phyloP scores from a whole-genome alignment of 192 early-diverging fungal genomes.

The Backusella mclennaniae region DNA sequence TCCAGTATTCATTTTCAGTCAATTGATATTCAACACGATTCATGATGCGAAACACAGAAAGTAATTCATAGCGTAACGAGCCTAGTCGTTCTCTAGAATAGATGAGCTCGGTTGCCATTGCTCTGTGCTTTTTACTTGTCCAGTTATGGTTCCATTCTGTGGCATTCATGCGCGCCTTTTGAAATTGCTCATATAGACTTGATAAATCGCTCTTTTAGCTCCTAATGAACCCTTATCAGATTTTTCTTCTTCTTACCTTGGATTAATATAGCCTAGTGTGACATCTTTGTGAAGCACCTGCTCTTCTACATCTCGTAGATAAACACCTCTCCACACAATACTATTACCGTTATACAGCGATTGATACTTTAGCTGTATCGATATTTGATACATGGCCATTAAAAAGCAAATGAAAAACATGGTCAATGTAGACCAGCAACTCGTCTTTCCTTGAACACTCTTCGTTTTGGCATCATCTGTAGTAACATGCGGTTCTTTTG shows the following conservation, averaged over 20 bases:
- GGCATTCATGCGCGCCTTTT: conserved; percentile 21
- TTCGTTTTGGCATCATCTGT: neutral
- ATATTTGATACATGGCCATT: conserved; percentile 4
- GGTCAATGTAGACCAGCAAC: neutral
- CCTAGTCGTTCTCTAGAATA: conserved; percentile 49
- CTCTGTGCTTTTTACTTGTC: conserved; percentile 40
- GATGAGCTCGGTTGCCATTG: conserved; percentile 43
- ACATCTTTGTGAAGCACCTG: conserved; percentile 20
- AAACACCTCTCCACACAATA: conserved; percentile 42
- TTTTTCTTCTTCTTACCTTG: conserved; percentile 7
- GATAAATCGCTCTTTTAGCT: too few species aligned
- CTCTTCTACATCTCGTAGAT: conserved; percentile 46
- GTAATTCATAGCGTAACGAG: conserved; percentile 44
- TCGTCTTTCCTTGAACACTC: too few species aligned
- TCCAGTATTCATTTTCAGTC: conserved; percentile 51
- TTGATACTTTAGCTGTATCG: conserved; percentile 15
- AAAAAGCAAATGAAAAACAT: neutral
- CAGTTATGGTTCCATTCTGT: conserved; percentile 31
- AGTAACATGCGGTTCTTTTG: neutral
- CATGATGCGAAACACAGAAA: conserved; percentile 44
- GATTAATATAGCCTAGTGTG: conserved; percentile 1
- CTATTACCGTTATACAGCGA: conserved; percentile 16
- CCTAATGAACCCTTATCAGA: too few species aligned
- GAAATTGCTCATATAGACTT: conserved; percentile 30
- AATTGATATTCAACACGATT: conserved; percentile 46